Evolutionary conservation across 148 eudicot species (phyloP).

Genomic region (Vaccinium darrowii): DNA sequence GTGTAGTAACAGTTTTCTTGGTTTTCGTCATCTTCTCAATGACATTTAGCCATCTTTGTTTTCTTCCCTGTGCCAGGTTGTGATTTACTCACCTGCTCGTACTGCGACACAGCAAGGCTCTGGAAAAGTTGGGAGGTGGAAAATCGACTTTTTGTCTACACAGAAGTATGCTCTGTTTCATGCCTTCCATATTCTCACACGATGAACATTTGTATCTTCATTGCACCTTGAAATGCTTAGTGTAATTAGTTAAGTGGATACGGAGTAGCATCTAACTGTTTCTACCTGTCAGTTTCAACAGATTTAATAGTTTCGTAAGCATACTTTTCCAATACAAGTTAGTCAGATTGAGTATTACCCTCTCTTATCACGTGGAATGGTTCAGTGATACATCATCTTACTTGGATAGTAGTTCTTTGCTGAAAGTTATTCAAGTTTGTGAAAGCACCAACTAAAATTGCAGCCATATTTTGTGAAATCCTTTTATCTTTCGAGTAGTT

Average conservation of each 20-base stretch:
- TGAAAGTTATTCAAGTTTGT: neutral
- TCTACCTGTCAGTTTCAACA: neutral
- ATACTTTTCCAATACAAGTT: neutral
- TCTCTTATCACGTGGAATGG: neutral
- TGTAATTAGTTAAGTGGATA: neutral
- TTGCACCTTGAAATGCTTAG: neutral
- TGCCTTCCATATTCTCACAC: neutral
- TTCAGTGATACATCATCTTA: neutral
- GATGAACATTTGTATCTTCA: neutral
- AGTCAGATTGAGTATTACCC: neutral
- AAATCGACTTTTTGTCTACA: constrained; percentile 11
- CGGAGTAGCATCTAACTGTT: neutral
- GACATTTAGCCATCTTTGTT: neutral
- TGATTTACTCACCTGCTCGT: constrained; percentile 17
- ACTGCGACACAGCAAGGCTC: constrained; percentile 17
- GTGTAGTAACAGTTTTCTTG: neutral
- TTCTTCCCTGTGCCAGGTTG: constrained; percentile 2
- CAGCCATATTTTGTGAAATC: neutral
- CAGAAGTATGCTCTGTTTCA: constrained; percentile 8
- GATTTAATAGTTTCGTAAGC: neutral
- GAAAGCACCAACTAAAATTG: neutral
- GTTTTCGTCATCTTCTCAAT: neutral
- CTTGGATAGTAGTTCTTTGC: neutral
- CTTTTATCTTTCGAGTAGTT: neutral
- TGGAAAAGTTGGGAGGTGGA: constrained; percentile 16